phyloP scores from a whole-genome alignment of 306 rosid genomes.

The Pterocarpus santalinus region DNA sequence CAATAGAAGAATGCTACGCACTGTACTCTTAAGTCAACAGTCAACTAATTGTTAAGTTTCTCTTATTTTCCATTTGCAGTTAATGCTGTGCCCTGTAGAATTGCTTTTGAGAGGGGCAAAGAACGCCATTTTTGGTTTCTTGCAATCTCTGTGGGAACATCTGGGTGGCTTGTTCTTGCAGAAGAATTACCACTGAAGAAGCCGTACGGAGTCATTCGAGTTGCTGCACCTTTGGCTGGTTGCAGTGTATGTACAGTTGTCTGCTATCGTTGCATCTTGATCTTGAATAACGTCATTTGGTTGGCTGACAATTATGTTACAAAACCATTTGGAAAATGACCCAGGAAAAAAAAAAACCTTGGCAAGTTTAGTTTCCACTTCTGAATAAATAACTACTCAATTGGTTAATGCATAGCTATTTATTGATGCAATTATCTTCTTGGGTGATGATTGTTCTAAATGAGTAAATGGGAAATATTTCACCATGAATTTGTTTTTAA shows the following conservation, averaged over 20 bases:
- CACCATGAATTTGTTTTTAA: background rate
- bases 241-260: slow-evolving; percentile 71
- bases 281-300: slow-evolving; percentile 23
- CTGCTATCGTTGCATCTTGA: slow-evolving; percentile 26
- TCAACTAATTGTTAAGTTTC: slow-evolving; percentile 29
- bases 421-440: background rate
- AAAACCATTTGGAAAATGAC: slow-evolving; percentile 22
- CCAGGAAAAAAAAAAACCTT: background rate
- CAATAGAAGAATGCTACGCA: slow-evolving; percentile 16
- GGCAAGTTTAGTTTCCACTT: slow-evolving; percentile 26
- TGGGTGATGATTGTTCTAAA: slow-evolving; percentile 1
- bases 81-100: slow-evolving; percentile 87
- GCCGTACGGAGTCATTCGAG: slow-evolving; percentile 73
- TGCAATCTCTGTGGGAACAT: slow-evolving; percentile 73
- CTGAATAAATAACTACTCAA: slow-evolving; percentile 5
- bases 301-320: background rate
- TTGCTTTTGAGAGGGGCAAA: slow-evolving; percentile 92
- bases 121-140: slow-evolving; percentile 77
- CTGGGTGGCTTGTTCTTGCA: slow-evolving; percentile 88
- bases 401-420: slow-evolving; percentile 13
- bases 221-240: slow-evolving; percentile 89
- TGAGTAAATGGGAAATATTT: slow-evolving; percentile 1
- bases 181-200: slow-evolving; percentile 79
- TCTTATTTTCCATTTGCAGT: slow-evolving; percentile 61
- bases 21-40: background rate